Percentiles rank a stretch among this genome's conserved stretches.
Evolutionary conservation across 495 filamentous ascomycete genomes (phyloP).

Genomic region (Xylaria acuta): DNA sequence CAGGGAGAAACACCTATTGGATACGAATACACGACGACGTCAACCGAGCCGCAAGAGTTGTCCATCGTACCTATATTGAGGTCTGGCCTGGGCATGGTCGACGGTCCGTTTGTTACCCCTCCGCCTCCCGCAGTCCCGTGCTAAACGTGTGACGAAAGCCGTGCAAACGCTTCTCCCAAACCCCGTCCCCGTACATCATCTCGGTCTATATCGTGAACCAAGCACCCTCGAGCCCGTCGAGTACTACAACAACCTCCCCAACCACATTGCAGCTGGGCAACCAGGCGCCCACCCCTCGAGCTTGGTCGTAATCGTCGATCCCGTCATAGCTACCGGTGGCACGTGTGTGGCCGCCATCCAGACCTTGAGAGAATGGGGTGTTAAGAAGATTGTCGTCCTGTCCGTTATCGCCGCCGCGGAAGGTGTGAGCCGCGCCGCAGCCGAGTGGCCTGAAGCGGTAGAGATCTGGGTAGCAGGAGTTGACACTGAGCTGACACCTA

Average conservation of each 20-base stretch:
- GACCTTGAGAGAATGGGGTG: constrained; percentile 88
- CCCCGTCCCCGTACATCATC: constrained; percentile 86
- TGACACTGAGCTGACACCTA: constrained; percentile 71
- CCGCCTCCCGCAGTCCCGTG: constrained; percentile 12
- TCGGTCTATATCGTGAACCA: constrained; percentile 90
- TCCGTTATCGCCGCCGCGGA: constrained; percentile 71
- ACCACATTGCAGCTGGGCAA: constrained; percentile 56
- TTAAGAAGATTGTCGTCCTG: constrained; percentile 78
- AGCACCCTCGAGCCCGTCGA: constrained; percentile 86
- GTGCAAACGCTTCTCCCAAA: constrained; percentile 81
- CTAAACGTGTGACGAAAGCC: constrained; percentile 54
- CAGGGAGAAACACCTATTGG: constrained; percentile 79
- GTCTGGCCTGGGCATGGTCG: constrained; percentile 88
- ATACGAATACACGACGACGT: constrained; percentile 67
- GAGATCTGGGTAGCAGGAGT: constrained; percentile 85
- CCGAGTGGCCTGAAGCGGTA: constrained; percentile 74
- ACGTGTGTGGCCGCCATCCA: constrained; percentile 90
- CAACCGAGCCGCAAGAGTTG: constrained; percentile 66
- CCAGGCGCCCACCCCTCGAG: constrained; percentile 49
- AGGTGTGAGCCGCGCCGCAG: constrained; percentile 71
- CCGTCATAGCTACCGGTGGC: constrained; percentile 91
- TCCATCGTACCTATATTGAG: constrained; percentile 91
- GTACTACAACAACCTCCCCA: constrained; percentile 98
- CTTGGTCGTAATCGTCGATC: constrained; percentile 86
- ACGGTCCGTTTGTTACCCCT: constrained; percentile 56